Evolutionary conservation across 2,329 filamentous ascomycete genomes (phyloP), one percentile per base, ranked within the genome.

Genomic region (Lanzia echinophila): DNA sequence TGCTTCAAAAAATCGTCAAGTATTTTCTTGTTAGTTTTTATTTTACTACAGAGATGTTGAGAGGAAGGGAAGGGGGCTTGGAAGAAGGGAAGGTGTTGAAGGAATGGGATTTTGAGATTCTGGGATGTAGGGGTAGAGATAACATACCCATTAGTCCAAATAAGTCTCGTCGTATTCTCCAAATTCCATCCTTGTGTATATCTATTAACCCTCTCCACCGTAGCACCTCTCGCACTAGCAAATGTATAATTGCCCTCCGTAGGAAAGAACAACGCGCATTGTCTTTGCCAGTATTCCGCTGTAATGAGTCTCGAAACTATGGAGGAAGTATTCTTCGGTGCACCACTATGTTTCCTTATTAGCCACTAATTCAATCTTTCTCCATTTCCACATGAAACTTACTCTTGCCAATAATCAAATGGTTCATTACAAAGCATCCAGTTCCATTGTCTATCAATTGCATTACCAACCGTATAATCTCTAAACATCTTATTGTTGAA

Each of bases 341-440:
- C 78, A 19, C 75, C 76, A 56, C 59, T 63, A 46, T n/a, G n/a
- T n/a, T n/a, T n/a, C n/a, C n/a, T n/a, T n/a, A n/a, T n/a, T n/a
- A n/a, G n/a, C n/a, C n/a, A n/a, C n/a, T n/a, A n/a, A n/a, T n/a
- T n/a, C n/a, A n/a, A n/a, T n/a, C n/a, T n/a, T n/a, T n/a, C n/a
- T n/a, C n/a, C n/a, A n/a, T n/a, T n/a, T n/a, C n/a, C n/a, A n/a
- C 17, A 10, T 3, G 20, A 24, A 43, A 64, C 73, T 61, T 65
- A 75, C 70, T 75, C 74, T 64, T 81, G 77, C 73, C 75, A 83
- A 66, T 75, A 80, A 53, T 70, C 76, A 54, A 80, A 76, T n/a
- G 81, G 80, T 64, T 84, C 79, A 63, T 84, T 84, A 71, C 82
- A 84, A 1, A 75, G 71, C 67, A 83, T 74, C 81, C 81, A 85